These are phyloP conservation scores for Jatropha podagrica DNA, from an alignment of 441 rosid species.

Conservation along the genomic window DNA sequence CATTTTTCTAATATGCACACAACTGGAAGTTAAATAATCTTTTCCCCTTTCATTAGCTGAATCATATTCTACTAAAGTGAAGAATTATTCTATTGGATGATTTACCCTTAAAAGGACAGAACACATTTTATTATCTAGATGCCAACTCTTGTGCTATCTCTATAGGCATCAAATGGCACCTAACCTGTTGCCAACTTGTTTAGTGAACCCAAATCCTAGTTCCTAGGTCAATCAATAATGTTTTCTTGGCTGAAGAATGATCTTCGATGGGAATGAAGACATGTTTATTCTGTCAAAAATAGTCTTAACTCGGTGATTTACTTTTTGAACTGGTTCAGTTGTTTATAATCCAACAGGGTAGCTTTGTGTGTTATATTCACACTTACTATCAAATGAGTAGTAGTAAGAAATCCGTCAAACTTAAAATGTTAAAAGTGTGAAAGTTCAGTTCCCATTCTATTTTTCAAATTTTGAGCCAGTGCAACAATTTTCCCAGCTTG, in stretches of 20 bases:
- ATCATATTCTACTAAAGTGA: background rate
- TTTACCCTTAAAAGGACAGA: background rate
- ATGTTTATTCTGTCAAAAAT: slow-evolving; percentile 1
- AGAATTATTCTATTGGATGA: slow-evolving; percentile 3
- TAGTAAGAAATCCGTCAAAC: background rate
- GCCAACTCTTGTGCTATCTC: background rate
- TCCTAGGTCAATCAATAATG: background rate
- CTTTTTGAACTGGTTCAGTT: background rate
- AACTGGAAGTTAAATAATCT: background rate
- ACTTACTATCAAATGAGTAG: background rate
- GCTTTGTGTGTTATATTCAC: background rate
- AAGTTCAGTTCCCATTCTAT: background rate
- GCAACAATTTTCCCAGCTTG: background rate
- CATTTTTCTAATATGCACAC: background rate
- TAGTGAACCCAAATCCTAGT: background rate
- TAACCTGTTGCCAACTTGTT: background rate
- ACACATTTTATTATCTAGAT: slow-evolving; percentile 4
- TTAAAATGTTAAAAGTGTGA: background rate
- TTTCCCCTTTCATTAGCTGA: background rate
- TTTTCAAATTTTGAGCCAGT: background rate
- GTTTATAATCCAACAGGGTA: background rate
- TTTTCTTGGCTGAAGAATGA: background rate
- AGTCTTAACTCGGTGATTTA: background rate
- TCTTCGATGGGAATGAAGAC: background rate
- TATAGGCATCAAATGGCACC: background rate